Evolutionary conservation across 139 green algal species (phyloP), one percentile per base, ranked within the genome.

Genomic region (Coccomyxa sp.): DNA sequence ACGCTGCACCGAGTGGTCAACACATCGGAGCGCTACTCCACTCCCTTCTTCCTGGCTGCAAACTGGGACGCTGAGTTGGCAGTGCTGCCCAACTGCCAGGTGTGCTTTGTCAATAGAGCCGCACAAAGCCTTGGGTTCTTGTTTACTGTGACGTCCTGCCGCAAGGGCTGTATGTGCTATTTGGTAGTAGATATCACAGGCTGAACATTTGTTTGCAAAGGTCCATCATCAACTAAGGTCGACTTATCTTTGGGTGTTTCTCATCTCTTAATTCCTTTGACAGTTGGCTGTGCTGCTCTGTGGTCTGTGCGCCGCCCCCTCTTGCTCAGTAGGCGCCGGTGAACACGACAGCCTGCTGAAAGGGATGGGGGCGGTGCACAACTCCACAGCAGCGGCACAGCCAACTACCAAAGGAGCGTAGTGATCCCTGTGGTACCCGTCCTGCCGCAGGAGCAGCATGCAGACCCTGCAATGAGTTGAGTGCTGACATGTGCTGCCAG

Each of bases 1-100:
- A 93, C 91, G 0, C 68, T 96, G 74, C 93, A 96, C 81, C 88
- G 93, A 0, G 93, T 96, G 1, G 77, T 95, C 45, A 95, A 90
- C 30, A 51, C 13, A 9, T 23, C 13, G 13, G 91, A 94, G 85
- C 88, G 92, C 58, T 92, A 91, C 86, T 93, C 89, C 17, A 85
- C 91, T 23, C 84, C 93, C 16, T 95, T 94, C 87, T 97, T 97
- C 86, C 94, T 94, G 57, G 89, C 91, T 71, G 90, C 90, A 27
- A 91, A 90, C 86, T 95, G 95, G 71, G 88, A 93, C 58, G 78
- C 89, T 0, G 17, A 79, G 13, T 91, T 97, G 63, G 87, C 91
- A 67, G 91, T 87, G 76, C 82, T 96, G 82, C 89, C 91, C 3
- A 84, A 58, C 57, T 92, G 88, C 38, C 23, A 68, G 32, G 45